Evolutionary conservation across 2,329 filamentous ascomycete species (phyloP), one percentile per base, ranked within the genome.

Genomic region (Ceratocystis ficicola): DNA sequence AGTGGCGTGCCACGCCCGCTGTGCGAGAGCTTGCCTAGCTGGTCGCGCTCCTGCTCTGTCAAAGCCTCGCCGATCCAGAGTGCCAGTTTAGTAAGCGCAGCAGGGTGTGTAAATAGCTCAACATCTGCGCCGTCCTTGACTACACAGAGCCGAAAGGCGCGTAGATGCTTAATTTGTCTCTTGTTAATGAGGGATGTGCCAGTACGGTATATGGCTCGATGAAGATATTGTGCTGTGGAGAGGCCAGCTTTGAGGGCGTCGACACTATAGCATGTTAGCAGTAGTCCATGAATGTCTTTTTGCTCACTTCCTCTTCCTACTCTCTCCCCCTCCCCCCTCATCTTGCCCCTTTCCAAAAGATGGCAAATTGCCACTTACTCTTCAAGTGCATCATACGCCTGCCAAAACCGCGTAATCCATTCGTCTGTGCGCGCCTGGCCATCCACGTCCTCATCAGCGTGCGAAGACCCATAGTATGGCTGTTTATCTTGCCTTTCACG

Each of bases 61-160:
- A 97, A 86, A 0, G 94, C 94, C 76, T 97, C 93, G 59, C 88
- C 90, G 52, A 99, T 84, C 94, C 94, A 99, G 2, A 96, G 80
- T 0, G 93, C 92, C 15, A 99, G 82, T 75, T 97, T 96, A 1
- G 92, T 95, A 28, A 99, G 78, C 1, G 94, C 94, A 5, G 92
- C 90, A 0, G 94, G 92, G 72, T 97, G 93, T 0, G 87, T 91
- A 76, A 99, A 99, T 10, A 97, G 81, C n/a, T 83, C 77, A 0
- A 95, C 88, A 71, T 97, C 94, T 0, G 92, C 90, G 0, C 93
- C 91, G 72, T 97, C 94, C 73, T 95, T 96, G 71, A 99, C 91
- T 3, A 97, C 88, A 44, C 89, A 95, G 81, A 99, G 91, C 62
- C 94, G 89, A 74, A 97, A 99, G 0, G 93, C 89, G 61, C 90